Evolutionary conservation across 2,329 filamentous ascomycete species (phyloP), one percentile per base, ranked within the genome.

Genomic region (Nannizziopsis barbatae): DNA sequence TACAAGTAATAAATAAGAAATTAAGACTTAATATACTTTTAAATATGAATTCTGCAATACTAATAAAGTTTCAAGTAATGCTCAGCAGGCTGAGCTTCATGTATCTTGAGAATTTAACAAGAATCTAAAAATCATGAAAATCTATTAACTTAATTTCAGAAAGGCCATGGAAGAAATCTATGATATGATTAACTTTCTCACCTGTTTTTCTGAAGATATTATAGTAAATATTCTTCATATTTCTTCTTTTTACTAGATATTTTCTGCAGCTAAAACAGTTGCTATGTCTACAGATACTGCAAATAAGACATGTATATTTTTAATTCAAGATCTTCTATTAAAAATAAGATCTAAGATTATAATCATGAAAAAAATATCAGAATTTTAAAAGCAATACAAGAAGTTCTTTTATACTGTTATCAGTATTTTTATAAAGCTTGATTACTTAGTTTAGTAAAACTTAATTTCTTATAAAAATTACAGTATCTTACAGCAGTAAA

Each of bases 311-410:
- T 67, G 73, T 0, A 64, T 75, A 0, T 73, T 74, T 39, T 65
- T 65, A 0, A 61, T 73, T 0, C 65, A 70, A 1, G 62, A 74
- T 2, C 62, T 88, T 0, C 65, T 90, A 0, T 64, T 73, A 4
- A 74, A 74, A 32, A 62, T 75, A 0, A 75, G 72, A 0, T 86
- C 87, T 0, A 73, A 86, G 0, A 59, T 92, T 0, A 75, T 86
- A 1, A 93, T 86, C 0, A 67, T 93, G 0, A 87, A 94, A 57
- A 83, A 94, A 58, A 89, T 86, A 0, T 80, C 78, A 45, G 86
- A 85, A 0, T 73, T 93, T 1, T 62, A 76, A 17, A 64, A 74
- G 0, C 63, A 70, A 0, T 79, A 81, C 47, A 62, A 66, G 8
- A 63, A 67, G 0, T 80, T 75, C 45, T 81, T 88, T 41, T 69